Percentiles rank a stretch among this genome's conserved stretches.
These are phyloP conservation scores for Chalciporus chontae DNA, from an alignment of 768 basidiomycete species.

Conservation along the genomic window DNA sequence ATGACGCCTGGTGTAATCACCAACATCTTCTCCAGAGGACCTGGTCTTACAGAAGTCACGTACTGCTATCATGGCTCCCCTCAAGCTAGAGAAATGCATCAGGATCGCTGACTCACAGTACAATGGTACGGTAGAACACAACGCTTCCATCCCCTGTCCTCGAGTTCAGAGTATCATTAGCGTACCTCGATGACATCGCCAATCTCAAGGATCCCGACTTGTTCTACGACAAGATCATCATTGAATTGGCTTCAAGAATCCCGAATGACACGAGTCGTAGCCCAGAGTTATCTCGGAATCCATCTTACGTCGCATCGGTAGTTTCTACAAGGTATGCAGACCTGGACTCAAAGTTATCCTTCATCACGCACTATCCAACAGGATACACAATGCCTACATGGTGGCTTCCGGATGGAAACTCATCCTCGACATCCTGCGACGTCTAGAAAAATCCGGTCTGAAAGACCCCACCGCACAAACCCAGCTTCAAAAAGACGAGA, in stretches of 20 bases:
- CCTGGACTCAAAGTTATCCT: slow-evolving; percentile 1
- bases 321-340: slow-evolving; percentile 53
- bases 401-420: slow-evolving; percentile 82
- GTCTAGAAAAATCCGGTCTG: slow-evolving; percentile 53
- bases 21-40: slow-evolving; percentile 49
- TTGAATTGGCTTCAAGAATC: slow-evolving; percentile 53
- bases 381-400: slow-evolving; percentile 80
- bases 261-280: slow-evolving; percentile 28
- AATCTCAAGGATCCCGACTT: slow-evolving; percentile 62
- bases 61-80: slow-evolving; percentile 59
- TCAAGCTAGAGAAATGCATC: slow-evolving; percentile 58
- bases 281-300: slow-evolving; percentile 33
- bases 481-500: slow-evolving; percentile 49
- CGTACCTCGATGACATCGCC: slow-evolving; percentile 66
- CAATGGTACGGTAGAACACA: slow-evolving; percentile 45
- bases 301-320: slow-evolving; percentile 53
- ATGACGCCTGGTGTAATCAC: not conserved
- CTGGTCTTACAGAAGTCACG: slow-evolving; percentile 49
- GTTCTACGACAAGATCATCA: slow-evolving; percentile 55
- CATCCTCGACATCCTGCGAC: slow-evolving; percentile 54
- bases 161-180: slow-evolving; percentile 33
- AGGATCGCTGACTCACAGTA: slow-evolving; percentile 73
- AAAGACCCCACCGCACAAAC: slow-evolving; percentile 48
- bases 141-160: not conserved
- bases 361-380: slow-evolving; percentile 27